Percentiles rank a stretch among this genome's conserved stretches.
phyloP scores from a whole-genome alignment of 148 eudicot species.

The Rhododendron henanense region DNA sequence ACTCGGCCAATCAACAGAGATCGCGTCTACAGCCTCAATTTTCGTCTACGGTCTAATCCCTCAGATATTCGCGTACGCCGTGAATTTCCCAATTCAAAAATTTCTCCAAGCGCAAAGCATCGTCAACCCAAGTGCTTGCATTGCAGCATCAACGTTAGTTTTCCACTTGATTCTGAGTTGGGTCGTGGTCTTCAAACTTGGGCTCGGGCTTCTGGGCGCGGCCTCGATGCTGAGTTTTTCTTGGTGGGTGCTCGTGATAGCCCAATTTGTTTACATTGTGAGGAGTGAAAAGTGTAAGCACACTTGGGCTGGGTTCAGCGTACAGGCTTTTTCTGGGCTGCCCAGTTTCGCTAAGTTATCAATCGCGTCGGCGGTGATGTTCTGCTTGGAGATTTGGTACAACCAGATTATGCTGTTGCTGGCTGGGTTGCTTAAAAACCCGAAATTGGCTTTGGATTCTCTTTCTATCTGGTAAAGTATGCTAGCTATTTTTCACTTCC shows the following conservation, averaged over 20 bases:
- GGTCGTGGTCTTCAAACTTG: slow-evolving; percentile 34
- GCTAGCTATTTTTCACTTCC: no score
- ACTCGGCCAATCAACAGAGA: no score
- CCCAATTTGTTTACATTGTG: not conserved
- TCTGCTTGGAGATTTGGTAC: slow-evolving; percentile 37
- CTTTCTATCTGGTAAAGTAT: no score
- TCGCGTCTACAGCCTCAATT: no score
- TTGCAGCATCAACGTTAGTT: slow-evolving; percentile 35
- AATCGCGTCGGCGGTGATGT: slow-evolving; percentile 53
- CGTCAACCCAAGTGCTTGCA: slow-evolving; percentile 31
- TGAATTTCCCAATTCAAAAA: no score
- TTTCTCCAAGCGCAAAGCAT: no score
- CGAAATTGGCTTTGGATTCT: no score
- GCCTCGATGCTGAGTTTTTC: not conserved
- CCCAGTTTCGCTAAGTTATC: slow-evolving; percentile 55
- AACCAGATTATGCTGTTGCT: no score
- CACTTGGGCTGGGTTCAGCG: slow-evolving; percentile 49
- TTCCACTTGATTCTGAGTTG: slow-evolving; percentile 33
- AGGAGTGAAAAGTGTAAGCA: not conserved
- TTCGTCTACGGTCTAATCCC: no score
- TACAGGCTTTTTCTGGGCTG: slow-evolving; percentile 38
- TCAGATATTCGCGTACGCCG: no score
- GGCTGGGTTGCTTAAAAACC: no score
- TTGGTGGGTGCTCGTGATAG: not conserved
- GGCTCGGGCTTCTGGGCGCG: slow-evolving; percentile 47